phyloP scores from a whole-genome alignment of 2,329 filamentous ascomycete genomes.

The Trichocomaceae sp. region DNA sequence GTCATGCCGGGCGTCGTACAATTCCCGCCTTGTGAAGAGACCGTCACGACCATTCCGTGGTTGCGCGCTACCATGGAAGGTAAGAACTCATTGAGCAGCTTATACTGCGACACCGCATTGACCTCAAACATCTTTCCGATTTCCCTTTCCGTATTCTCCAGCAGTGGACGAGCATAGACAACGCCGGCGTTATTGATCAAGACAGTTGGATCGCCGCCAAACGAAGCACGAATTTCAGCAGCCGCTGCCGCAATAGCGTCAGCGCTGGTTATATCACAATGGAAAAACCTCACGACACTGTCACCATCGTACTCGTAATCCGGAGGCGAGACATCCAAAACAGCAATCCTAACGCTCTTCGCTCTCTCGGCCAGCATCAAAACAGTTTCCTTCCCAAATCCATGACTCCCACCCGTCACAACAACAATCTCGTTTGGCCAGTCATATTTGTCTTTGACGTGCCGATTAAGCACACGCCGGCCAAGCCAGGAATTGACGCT shows the following conservation, averaged over 20 bases:
- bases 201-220: conserved; percentile 33
- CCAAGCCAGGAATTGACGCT: conserved; percentile 49
- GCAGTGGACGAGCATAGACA: conserved; percentile 35
- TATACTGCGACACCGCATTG: conserved; percentile 44
- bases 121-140: conserved; percentile 43
- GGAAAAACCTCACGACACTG: conserved; percentile 19
- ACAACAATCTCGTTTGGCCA: conserved; percentile 66
- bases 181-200: conserved; percentile 44
- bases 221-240: conserved; percentile 23
- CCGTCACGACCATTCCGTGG: conserved; percentile 49
- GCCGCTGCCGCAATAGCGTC: conserved; percentile 20
- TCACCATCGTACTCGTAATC: conserved; percentile 27
- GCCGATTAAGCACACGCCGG: conserved; percentile 44
- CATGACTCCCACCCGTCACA: conserved; percentile 67
- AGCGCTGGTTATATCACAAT: conserved; percentile 23
- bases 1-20: conserved; percentile 39
- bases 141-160: conserved; percentile 33
- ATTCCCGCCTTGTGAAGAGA: conserved; percentile 47
- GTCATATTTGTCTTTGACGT: conserved; percentile 27
- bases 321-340: conserved; percentile 62
- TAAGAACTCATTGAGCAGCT: conserved; percentile 42
- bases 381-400: conserved; percentile 64
- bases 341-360: conserved; percentile 54
- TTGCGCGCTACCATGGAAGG: conserved; percentile 42
- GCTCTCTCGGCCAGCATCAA: conserved; percentile 57